Evolutionary conservation across 179 eudicot species (phyloP), one percentile per base, ranked within the genome.

Genomic region (Beta macrorhiza): DNA sequence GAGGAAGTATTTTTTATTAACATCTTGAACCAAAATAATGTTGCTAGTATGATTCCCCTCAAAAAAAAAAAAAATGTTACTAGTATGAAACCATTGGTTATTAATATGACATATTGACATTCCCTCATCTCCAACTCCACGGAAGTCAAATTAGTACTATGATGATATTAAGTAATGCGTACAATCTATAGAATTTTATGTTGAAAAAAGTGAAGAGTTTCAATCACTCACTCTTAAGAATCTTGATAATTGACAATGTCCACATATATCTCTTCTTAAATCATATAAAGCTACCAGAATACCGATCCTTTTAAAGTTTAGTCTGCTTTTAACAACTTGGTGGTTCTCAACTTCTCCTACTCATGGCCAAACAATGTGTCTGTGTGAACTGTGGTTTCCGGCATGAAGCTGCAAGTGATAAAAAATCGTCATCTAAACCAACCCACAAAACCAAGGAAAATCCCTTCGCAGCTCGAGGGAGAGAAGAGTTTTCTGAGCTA

Each of bases 401-500:
- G 11, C 58, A 61, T 10, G 82, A 73, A 47, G 49, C 61, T 1
- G 16, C 49, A 73, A 11, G 5, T 19, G 45, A 9, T 19, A 19
- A 1, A 10, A 80, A 80, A 25, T n/a, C 72, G 15, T 52, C 29
- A 13, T 16, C 44, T 1, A 73, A 20, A 53, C 37, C 0, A 37
- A 1, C 42, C 47, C 9, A 11, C 16, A 78, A 72, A 67, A 6
- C 20, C 19, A 51, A 61, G 51, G 71, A 42, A 0, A 84, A 84
- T 69, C 87, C 80, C 1, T 84, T 71, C 2, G 61, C 79, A 49
- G 65, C 72, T 6, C 80, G 77, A 12, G 87, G 87, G 7, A 73
- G 72, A 5, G 85, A 85, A 5, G 80, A 85, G 69, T 82, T 85
- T 20, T 78, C 74, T 5, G 81, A 42, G 14, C 67, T 85, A 45